These are phyloP conservation scores for Ophiostoma himal-ulmi DNA, from an alignment of 2,329 filamentous ascomycete species.

Conservation along the genomic window DNA sequence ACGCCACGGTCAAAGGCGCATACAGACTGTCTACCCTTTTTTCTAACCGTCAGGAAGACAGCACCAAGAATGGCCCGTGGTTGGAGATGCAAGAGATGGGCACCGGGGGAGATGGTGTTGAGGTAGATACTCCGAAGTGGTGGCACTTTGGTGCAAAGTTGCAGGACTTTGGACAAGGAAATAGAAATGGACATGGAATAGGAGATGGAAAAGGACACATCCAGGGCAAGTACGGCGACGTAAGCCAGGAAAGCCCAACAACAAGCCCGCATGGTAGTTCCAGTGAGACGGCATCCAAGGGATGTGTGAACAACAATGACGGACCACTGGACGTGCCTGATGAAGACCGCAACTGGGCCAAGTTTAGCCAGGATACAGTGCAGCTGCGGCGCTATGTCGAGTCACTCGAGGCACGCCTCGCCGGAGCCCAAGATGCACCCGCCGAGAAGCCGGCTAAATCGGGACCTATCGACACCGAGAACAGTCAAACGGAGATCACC, in stretches of 20 bases:
- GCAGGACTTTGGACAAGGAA: background rate
- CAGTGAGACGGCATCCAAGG: background rate
- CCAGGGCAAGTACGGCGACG: background rate
- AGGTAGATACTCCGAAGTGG: background rate
- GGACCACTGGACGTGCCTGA: slow-evolving; percentile 24
- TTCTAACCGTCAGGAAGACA: background rate
- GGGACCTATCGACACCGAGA: background rate
- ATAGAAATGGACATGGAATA: background rate
- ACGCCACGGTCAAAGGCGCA: background rate
- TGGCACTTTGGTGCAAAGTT: background rate
- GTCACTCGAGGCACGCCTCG: slow-evolving; percentile 27
- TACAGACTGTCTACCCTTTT: background rate
- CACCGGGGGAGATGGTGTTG: too few species aligned
- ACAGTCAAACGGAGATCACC: background rate
- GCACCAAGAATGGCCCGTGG: background rate
- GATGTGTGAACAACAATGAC: background rate
- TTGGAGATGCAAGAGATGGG: slow-evolving; percentile 2
- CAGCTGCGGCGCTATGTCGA: slow-evolving; percentile 30
- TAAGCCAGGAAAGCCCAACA: background rate
- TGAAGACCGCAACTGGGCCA: slow-evolving; percentile 28
- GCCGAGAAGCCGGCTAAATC: background rate
- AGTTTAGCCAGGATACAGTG: slow-evolving; percentile 27
- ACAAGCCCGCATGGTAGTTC: background rate
- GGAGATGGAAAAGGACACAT: background rate
- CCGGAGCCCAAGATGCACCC: slow-evolving; percentile 20